phyloP scores from a whole-genome alignment of 306 rosid genomes.

The Lupinus albus region DNA sequence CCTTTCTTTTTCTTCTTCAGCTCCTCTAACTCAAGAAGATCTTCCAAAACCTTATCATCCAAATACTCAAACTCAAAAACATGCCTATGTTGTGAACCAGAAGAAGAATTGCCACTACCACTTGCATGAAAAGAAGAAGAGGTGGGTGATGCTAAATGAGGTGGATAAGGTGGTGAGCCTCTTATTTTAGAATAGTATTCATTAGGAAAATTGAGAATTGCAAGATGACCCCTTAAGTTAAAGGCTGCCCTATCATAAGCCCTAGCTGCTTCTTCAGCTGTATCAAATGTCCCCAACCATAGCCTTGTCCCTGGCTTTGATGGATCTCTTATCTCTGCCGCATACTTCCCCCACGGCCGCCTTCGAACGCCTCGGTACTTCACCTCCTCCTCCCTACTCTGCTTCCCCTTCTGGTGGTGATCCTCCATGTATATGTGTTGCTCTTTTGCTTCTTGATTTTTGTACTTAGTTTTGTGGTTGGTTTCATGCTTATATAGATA shows the following conservation, averaged over 20 bases:
- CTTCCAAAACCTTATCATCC: constrained; percentile 76
- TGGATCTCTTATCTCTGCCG: constrained; percentile 83
- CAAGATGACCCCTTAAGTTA: constrained; percentile 75
- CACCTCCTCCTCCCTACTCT: constrained; percentile 49
- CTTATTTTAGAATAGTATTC: constrained; percentile 52
- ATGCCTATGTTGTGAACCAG: constrained; percentile 43
- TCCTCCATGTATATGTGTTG: constrained; percentile 49
- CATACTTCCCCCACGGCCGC: constrained; percentile 90
- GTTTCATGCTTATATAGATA: constrained; percentile 36
- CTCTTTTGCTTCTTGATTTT: background rate
- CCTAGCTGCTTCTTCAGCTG: constrained; percentile 84
- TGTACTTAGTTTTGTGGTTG: constrained; percentile 22
- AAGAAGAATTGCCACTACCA: constrained; percentile 39
- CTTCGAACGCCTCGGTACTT: constrained; percentile 66
- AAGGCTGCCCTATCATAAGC: constrained; percentile 85
- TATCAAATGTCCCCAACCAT: constrained; percentile 85
- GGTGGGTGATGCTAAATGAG: too few relatives aligned
- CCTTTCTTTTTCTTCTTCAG: constrained; percentile 48
- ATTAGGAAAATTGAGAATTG: constrained; percentile 72
- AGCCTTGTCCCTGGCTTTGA: constrained; percentile 71
- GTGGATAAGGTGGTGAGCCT: constrained; percentile 37
- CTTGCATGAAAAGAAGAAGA: too few relatives aligned
- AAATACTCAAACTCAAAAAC: constrained; percentile 70
- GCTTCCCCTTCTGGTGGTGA: constrained; percentile 48
- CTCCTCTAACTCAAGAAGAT: constrained; percentile 67